Evolutionary conservation across 1,284 basidiomycete species (phyloP).

Genomic region (Mycosarcoma mackinlayi): DNA sequence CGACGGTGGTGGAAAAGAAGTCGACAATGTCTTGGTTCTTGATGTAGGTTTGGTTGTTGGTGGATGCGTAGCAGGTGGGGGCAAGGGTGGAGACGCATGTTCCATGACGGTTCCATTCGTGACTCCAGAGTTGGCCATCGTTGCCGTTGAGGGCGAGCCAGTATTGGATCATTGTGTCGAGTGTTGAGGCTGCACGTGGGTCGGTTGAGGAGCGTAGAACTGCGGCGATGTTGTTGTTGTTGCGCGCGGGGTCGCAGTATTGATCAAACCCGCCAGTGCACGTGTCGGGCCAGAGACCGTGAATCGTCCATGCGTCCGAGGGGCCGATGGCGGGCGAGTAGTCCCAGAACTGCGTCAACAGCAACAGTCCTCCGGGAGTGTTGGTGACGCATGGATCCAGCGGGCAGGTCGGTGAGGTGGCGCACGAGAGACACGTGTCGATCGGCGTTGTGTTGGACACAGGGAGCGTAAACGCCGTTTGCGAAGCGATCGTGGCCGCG

Average conservation of each 20-base stretch:
- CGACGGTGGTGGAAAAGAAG: conserved; percentile 44
- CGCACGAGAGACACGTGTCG: conserved; percentile 34
- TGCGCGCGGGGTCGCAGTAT: conserved; percentile 41
- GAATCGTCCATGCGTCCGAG: conserved; percentile 48
- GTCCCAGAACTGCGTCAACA: conserved; percentile 56
- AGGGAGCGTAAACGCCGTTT: conserved; percentile 15
- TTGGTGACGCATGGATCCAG: conserved; percentile 45
- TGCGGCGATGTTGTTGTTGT: conserved; percentile 27
- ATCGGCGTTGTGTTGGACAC: background rate
- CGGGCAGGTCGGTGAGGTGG: conserved; percentile 17
- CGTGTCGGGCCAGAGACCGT: conserved; percentile 55
- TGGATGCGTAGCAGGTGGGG: conserved; percentile 41
- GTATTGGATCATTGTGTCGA: conserved; percentile 55
- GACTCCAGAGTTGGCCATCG: conserved; percentile 40
- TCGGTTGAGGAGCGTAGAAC: conserved; percentile 18
- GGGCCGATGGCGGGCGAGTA: conserved; percentile 50
- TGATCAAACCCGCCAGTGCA: conserved; percentile 42
- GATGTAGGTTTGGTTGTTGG: conserved; percentile 1
- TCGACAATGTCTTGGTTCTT: conserved; percentile 46
- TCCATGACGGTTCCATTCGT: conserved; percentile 55
- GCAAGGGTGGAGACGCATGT: conserved; percentile 49
- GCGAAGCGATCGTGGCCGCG: conserved; percentile 8
- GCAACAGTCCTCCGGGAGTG: conserved; percentile 50
- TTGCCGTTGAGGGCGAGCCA: conserved; percentile 51
- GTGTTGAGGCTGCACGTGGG: conserved; percentile 15